A percentile compares a stretch with the other conserved stretches of the same genome.
phyloP scores from a whole-genome alignment of 2,329 filamentous ascomycete genomes.

The Arthrocladium fulminans region DNA sequence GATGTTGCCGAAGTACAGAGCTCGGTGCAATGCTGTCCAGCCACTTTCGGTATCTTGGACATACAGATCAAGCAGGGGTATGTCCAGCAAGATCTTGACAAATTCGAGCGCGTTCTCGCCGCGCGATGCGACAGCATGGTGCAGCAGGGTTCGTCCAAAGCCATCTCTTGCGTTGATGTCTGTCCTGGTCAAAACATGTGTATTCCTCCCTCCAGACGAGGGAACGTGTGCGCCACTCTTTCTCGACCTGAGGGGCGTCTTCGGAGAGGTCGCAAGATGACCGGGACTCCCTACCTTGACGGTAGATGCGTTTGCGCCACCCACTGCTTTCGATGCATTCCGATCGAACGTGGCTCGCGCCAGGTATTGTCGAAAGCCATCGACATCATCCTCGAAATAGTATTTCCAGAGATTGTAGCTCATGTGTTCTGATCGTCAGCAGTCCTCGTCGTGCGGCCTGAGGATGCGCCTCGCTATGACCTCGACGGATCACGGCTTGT shows the following conservation, averaged over 20 bases:
- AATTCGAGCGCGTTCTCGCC: constrained; percentile 62
- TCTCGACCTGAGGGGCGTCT: constrained; percentile 21
- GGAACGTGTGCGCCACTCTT: constrained; percentile 19
- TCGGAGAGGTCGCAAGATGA: constrained; percentile 42
- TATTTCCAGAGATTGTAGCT: constrained; percentile 95
- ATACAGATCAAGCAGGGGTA: constrained; percentile 78
- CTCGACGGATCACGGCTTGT: constrained; percentile 77
- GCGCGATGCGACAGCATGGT: constrained; percentile 72
- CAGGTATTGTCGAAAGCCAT: constrained; percentile 82
- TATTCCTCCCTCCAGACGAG: constrained; percentile 9
- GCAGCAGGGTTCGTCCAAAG: constrained; percentile 70
- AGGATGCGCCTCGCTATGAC: constrained; percentile 79
- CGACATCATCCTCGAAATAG: constrained; percentile 96
- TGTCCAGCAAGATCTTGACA: constrained; percentile 67
- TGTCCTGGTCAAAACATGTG: constrained; percentile 41
- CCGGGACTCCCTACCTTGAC: constrained; percentile 26
- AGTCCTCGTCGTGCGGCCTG: constrained; percentile 41
- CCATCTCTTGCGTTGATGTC: constrained; percentile 82
- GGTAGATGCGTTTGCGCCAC: constrained; percentile 38
- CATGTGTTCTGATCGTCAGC: constrained; percentile 54
- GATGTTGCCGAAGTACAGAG: constrained; percentile 82
- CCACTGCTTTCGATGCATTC: constrained; percentile 17
- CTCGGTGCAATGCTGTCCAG: constrained; percentile 90
- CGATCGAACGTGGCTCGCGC: constrained; percentile 54
- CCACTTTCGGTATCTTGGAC: constrained; percentile 82